Evolutionary conservation across 305 asterid genomes (phyloP), one percentile per base, ranked within the genome.

Genomic region (Fraxinus nigra): DNA sequence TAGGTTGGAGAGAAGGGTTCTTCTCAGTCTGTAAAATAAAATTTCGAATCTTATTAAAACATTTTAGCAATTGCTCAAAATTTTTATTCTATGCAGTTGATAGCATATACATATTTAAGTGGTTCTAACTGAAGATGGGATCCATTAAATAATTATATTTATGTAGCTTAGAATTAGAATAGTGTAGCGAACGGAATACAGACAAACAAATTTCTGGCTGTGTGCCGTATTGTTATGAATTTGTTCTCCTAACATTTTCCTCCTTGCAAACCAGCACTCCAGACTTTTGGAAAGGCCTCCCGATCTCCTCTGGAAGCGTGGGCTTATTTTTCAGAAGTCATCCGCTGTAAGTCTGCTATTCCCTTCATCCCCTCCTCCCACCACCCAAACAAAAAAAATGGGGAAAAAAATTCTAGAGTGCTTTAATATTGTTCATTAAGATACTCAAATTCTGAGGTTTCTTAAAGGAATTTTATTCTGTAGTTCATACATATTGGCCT

Each of bases 201-300:
- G 38, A 33, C 14, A 5, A 70, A 75, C 76, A 79, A 76, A 35
- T 37, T 37, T 72, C 78, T 81, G n/a, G 37, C 56, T 85, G 70
- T 70, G 3, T 43, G 84, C 10, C 72, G 83, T 77, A 65, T n/a
- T 2, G 33, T 84, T 67, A 82, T 80, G 20, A 77, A 26, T 59
- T 8, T 54, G 83, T 79, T 76, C 46, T 86, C 79, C 51, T 82
- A 76, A 79, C 75, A 74, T 54, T 76, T 61, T 72, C 81, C 86
- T 78, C 24, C 24, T 78, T 83, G 78, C 85, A 69, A 79, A 84
- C 80, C 97, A 96, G 99, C 99, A 96, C 77, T 83, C 88, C 82
- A 90, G 85, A 86, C 94, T 96, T 86, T 90, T 92, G 75, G 97
- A 90, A 90, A 93, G 97, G 88, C 99, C 99, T 78, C 99, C 99